phyloP scores from a whole-genome alignment of 345 rosid genomes.

The Atalantia buxifolia region DNA sequence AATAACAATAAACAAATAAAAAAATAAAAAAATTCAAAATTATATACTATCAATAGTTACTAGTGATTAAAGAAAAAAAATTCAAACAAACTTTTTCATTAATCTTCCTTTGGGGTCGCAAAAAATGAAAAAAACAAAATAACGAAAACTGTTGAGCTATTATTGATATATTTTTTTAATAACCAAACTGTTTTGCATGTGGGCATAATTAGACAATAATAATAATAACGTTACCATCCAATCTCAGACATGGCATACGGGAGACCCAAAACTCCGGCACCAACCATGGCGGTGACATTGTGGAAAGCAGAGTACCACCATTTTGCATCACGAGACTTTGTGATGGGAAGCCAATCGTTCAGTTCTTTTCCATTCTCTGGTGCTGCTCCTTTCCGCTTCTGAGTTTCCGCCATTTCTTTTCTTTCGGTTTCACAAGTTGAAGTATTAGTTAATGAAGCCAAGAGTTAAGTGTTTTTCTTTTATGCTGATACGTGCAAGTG shows the following conservation, averaged over 20 bases:
- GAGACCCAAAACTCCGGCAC: conserved; percentile 63
- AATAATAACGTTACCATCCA: conserved; percentile 42
- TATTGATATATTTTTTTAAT: no score
- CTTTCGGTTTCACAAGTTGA: background rate
- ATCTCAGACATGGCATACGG: conserved; percentile 69
- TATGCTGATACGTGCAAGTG: background rate
- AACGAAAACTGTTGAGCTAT: no score
- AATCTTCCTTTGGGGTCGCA: background rate
- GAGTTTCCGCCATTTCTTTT: background rate
- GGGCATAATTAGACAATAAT: no score
- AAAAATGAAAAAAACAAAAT: background rate
- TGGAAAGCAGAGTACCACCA: conserved; percentile 74
- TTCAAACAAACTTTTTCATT: background rate
- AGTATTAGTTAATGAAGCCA: background rate
- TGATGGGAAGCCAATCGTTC: conserved; percentile 64
- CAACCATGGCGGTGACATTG: conserved; percentile 80
- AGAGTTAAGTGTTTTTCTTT: background rate
- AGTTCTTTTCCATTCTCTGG: conserved; percentile 10
- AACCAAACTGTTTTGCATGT: no score
- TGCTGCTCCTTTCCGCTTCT: background rate
- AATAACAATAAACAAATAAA: no score
- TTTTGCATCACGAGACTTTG: conserved; percentile 54
- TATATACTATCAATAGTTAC: no score
- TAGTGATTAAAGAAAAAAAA: background rate
- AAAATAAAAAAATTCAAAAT: no score